These are phyloP conservation scores for Komagataella ulmi DNA, from an alignment of 805 yeast genomes.

Conservation along the genomic window DNA sequence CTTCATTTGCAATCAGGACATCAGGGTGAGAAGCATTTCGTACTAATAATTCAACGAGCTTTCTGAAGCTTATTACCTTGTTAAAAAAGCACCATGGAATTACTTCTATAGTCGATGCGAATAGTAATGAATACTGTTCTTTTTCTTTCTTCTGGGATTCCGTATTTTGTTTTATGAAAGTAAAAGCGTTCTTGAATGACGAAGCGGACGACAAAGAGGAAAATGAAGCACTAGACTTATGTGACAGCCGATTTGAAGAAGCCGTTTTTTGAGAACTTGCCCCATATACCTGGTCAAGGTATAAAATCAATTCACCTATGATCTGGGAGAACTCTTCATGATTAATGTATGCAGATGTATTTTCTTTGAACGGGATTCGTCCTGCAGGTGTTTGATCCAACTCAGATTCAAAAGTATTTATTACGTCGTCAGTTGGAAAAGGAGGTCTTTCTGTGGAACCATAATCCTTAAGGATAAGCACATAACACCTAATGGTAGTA, in stretches of 20 bases:
- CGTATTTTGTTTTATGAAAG: conserved; percentile 25
- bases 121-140: conserved; percentile 36
- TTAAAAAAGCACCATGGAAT: conserved; percentile 55
- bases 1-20: conserved; percentile 45
- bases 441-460: conserved; percentile 46
- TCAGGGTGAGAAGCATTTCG: conserved; percentile 65
- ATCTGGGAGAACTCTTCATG: conserved; percentile 63
- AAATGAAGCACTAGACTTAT: background rate
- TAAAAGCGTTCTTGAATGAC: conserved; percentile 12
- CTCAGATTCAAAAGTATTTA: conserved; percentile 12
- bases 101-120: conserved; percentile 57
- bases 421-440: conserved; percentile 52
- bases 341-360: conserved; percentile 30
- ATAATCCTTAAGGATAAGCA: conserved; percentile 54
- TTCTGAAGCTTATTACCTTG: conserved; percentile 40
- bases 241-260: background rate
- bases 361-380: conserved; percentile 23
- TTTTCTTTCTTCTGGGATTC: conserved; percentile 19
- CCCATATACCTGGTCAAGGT: background rate
- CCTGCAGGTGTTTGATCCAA: conserved; percentile 18
- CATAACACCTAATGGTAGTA: conserved; percentile 22
- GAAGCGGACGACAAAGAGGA: conserved; percentile 5
- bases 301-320: conserved; percentile 13
- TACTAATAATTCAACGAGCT: conserved; percentile 62
- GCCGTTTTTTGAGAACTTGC: background rate